phyloP scores from a whole-genome alignment of 2,329 filamentous ascomycete species.

The Curvularia sp. region DNA sequence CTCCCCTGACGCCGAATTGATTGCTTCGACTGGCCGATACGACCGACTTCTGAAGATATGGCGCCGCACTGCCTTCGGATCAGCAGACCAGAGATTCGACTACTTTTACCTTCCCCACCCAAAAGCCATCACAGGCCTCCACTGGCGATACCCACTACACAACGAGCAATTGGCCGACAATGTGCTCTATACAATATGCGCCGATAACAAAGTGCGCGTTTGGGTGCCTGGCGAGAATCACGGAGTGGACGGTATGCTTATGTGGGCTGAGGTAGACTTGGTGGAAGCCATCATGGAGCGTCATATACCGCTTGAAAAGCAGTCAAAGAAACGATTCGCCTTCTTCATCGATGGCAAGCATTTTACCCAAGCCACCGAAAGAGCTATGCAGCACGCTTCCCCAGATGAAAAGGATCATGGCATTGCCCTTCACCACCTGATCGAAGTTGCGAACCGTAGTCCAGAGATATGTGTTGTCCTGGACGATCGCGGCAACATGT shows the following conservation, averaged over 20 bases:
- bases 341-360: constrained; percentile 85
- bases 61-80: constrained; percentile 83
- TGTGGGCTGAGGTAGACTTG: constrained; percentile 84
- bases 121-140: constrained; percentile 76
- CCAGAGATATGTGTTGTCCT: constrained; percentile 88
- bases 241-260: constrained; percentile 72
- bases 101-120: constrained; percentile 90
- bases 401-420: constrained; percentile 65
- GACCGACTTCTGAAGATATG: constrained; percentile 92
- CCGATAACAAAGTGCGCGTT: constrained; percentile 79
- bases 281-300: constrained; percentile 70
- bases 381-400: constrained; percentile 70
- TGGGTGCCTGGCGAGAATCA: constrained; percentile 82
- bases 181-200: constrained; percentile 86
- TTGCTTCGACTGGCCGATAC: constrained; percentile 78
- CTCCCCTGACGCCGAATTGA: constrained; percentile 85
- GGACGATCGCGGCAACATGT: constrained; percentile 85
- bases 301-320: constrained; percentile 49
- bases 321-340: constrained; percentile 65
- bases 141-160: constrained; percentile 84
- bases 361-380: constrained; percentile 78
- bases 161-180: constrained; percentile 81
- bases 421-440: constrained; percentile 81
- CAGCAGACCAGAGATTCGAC: constrained; percentile 85
- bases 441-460: constrained; percentile 82